These are phyloP conservation scores for Myriosclerotinia scirpicola DNA, from an alignment of 2,329 filamentous ascomycete genomes.

Conservation along the genomic window DNA sequence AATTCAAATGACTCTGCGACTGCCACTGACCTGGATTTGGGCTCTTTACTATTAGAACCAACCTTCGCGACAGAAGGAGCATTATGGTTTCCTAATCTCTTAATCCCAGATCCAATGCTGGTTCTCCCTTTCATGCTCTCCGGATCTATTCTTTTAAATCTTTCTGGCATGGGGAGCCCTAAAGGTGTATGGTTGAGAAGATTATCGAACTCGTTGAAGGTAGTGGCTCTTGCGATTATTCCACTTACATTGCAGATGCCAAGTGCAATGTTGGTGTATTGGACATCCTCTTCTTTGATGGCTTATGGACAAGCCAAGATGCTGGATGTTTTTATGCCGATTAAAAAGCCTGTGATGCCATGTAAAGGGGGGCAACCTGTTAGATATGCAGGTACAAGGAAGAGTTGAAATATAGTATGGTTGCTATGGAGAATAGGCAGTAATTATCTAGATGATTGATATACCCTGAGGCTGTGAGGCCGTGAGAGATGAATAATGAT, in stretches of 20 bases:
- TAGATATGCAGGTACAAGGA: conserved; percentile 9
- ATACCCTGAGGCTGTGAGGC: not conserved
- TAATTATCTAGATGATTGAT: conserved; percentile 8
- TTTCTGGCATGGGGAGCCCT: conserved; percentile 36
- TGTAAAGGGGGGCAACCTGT: conserved; percentile 31
- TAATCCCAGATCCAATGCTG: conserved; percentile 52
- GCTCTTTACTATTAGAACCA: conserved; percentile 25
- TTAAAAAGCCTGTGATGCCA: conserved; percentile 38
- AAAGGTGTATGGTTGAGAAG: conserved; percentile 31
- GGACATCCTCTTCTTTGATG: conserved; percentile 48
- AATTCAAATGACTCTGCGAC: not conserved
- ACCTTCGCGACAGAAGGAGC: conserved; percentile 55
- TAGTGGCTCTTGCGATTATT: conserved; percentile 45
- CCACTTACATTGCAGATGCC: conserved; percentile 45
- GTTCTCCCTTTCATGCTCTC: conserved; percentile 51
- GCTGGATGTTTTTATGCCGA: conserved; percentile 44
- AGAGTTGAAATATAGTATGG: not conserved
- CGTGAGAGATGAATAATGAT: conserved; percentile 17
- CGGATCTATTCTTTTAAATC: conserved; percentile 50
- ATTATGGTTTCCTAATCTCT: conserved; percentile 60
- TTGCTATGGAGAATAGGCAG: conserved; percentile 7
- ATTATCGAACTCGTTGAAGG: conserved; percentile 39
- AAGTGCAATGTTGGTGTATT: conserved; percentile 50
- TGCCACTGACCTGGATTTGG: not conserved
- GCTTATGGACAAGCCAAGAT: conserved; percentile 45